phyloP scores from a whole-genome alignment of 2,329 filamentous ascomycete genomes.

The Verticillium tricorpus region DNA sequence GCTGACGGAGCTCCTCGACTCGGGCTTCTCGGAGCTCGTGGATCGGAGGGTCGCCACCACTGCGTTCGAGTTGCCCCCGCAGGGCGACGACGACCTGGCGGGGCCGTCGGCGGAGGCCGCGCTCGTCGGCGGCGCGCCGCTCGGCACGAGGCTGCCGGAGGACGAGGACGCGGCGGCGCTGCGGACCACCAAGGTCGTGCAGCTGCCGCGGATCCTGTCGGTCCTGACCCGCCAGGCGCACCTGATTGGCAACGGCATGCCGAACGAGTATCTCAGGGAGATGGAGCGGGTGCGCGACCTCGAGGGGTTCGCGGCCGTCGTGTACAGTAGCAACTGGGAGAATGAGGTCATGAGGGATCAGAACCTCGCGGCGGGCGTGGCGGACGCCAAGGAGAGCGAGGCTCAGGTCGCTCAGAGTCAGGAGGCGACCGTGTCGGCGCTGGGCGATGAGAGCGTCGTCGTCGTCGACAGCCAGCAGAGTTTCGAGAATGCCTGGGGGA shows the following conservation, averaged over 20 bases:
- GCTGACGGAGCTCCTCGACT: conserved; percentile 78
- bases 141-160: conserved; percentile 68
- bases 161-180: conserved; percentile 21
- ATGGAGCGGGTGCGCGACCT: conserved; percentile 75
- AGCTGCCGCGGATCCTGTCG: conserved; percentile 82
- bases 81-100: conserved; percentile 8
- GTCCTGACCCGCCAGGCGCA: conserved; percentile 89
- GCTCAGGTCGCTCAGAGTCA: conserved; percentile 13
- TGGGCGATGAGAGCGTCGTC: conserved; percentile 46
- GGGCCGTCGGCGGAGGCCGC: conserved; percentile 74
- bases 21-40: conserved; percentile 78
- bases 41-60: conserved; percentile 76
- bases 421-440: conserved; percentile 16
- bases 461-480: conserved; percentile 44
- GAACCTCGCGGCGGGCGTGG: conserved; percentile 31
- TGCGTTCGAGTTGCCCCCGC: conserved; percentile 62
- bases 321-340: conserved; percentile 82
- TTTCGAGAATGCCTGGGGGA: conserved; percentile 68
- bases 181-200: conserved; percentile 53
- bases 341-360: conserved; percentile 53
- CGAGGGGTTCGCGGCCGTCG: conserved; percentile 79
- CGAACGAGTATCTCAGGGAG: conserved; percentile 65
- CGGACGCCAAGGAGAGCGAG: conserved; percentile 24
- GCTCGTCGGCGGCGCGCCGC: conserved; percentile 75
- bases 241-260: conserved; percentile 74